Evolutionary conservation across 2,329 filamentous ascomycete genomes (phyloP).

Genomic region (Penicillium sclerotiorum): DNA sequence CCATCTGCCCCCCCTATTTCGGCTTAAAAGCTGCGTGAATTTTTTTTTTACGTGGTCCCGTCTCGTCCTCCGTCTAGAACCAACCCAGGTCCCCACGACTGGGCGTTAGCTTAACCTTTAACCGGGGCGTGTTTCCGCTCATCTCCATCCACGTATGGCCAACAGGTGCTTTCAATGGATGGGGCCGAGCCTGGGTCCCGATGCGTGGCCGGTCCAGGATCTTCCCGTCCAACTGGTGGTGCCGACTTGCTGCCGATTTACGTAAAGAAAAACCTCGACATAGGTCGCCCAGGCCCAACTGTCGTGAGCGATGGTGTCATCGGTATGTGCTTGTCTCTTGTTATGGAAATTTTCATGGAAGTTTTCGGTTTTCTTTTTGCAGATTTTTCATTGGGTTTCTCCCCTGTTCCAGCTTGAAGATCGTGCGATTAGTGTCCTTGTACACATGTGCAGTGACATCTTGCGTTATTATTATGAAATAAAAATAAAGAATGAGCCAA

Average conservation of each 20-base stretch:
- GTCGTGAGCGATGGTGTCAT: constrained; percentile 15
- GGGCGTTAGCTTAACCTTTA: constrained; percentile 6
- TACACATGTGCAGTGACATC: no score
- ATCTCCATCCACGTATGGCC: no score
- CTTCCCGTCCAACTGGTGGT: constrained; percentile 25
- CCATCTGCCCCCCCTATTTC: neutral
- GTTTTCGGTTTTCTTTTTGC: no score
- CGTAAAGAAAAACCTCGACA: constrained; percentile 42
- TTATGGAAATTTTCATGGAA: neutral
- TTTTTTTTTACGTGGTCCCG: neutral
- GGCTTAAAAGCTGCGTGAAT: neutral
- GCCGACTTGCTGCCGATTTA: constrained; percentile 39
- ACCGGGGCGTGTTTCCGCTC: neutral
- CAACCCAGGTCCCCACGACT: constrained; percentile 1
- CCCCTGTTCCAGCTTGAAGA: no score
- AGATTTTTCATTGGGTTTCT: no score
- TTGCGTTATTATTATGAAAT: no score
- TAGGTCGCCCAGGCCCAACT: neutral
- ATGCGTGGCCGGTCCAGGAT: constrained; percentile 20
- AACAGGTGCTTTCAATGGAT: no score
- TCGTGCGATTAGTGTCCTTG: no score
- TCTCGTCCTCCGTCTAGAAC: neutral
- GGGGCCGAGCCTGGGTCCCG: constrained; percentile 19
- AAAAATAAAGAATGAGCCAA: no score
- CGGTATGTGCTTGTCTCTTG: neutral